Percentiles rank a stretch among this genome's conserved stretches.
These are phyloP conservation scores for Globisporangium viniferum DNA, from an alignment of 352 stramenopile species.

Conservation along the genomic window DNA sequence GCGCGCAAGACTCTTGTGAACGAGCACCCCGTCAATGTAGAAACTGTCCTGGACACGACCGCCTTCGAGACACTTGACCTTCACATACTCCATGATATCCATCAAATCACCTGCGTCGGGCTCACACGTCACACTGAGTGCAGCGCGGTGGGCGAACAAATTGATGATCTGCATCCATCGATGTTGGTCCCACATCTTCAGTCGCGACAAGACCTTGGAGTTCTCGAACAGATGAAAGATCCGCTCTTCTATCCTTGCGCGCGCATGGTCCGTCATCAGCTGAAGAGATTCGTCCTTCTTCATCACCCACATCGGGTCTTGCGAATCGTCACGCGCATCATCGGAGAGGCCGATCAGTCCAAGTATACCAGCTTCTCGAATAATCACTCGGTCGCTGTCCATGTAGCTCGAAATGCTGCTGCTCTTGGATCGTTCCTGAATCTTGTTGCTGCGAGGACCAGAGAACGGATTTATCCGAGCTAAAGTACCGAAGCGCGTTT, in stretches of 20 bases:
- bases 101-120: conserved; percentile 69
- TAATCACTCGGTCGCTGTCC: conserved; percentile 27
- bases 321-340: conserved; percentile 50
- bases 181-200: conserved; percentile 71
- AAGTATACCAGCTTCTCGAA: conserved; percentile 54
- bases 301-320: conserved; percentile 38
- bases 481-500: conserved; percentile 54
- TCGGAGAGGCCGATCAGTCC: conserved; percentile 59
- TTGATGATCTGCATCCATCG: conserved; percentile 85
- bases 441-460: conserved; percentile 2
- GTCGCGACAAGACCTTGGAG: conserved; percentile 42
- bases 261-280: conserved; percentile 64
- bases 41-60: conserved; percentile 78
- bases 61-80: conserved; percentile 77
- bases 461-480: conserved; percentile 49
- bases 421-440: conserved; percentile 11
- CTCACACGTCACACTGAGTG: conserved; percentile 60
- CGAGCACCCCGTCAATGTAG: conserved; percentile 87
- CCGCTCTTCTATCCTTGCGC: conserved; percentile 61
- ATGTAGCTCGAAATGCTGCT: conserved; percentile 20
- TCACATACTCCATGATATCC: conserved; percentile 86
- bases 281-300: conserved; percentile 43
- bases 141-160: conserved; percentile 58
- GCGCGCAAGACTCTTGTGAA: conserved; percentile 79
- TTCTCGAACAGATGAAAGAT: conserved; percentile 70